Percentiles rank a stretch among this genome's conserved stretches.
Conservation (phyloP, 2,329 filamentous ascomycete species). For the Hymenoscyphus fraxineus region DNA sequence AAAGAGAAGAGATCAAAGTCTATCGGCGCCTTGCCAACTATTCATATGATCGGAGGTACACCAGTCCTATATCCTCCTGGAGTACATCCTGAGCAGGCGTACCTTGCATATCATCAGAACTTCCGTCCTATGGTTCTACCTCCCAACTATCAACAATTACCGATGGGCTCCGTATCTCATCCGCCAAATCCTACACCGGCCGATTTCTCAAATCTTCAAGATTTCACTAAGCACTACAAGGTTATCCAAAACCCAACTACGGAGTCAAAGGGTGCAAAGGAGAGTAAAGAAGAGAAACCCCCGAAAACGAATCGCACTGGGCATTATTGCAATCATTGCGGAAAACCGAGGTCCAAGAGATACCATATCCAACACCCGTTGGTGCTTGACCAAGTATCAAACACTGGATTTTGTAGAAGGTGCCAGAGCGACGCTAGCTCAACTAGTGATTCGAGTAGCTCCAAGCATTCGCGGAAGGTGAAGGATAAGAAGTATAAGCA, state of each 20-base stretch:
- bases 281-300: conserved; percentile 29
- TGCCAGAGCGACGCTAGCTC: conserved; percentile 35
- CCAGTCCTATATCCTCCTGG: conserved; percentile 18
- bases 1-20: conserved; percentile 18
- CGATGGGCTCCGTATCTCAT: conserved; percentile 6
- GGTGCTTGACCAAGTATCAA: conserved; percentile 32
- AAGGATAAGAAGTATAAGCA: conserved; percentile 9
- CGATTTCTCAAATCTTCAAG: conserved; percentile 22
- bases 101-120: conserved; percentile 17
- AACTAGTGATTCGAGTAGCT: conserved; percentile 12
- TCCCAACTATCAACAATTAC: conserved; percentile 4
- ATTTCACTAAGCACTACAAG: conserved; percentile 24
- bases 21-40: conserved; percentile 6
- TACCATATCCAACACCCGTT: conserved; percentile 39
- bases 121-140: conserved; percentile 3
- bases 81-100: conserved; percentile 8
- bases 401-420: conserved; percentile 37
- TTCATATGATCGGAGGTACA: conserved; percentile 19
- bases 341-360: conserved; percentile 38
- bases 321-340: conserved; percentile 44
- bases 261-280: neutral
- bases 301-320: conserved; percentile 32
- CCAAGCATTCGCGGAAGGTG: conserved; percentile 11
- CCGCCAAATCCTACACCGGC: conserved; percentile 16
- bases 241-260: neutral